Conservation (phyloP, 768 basidiomycete genomes). For the Suillus subaureus region DNA sequence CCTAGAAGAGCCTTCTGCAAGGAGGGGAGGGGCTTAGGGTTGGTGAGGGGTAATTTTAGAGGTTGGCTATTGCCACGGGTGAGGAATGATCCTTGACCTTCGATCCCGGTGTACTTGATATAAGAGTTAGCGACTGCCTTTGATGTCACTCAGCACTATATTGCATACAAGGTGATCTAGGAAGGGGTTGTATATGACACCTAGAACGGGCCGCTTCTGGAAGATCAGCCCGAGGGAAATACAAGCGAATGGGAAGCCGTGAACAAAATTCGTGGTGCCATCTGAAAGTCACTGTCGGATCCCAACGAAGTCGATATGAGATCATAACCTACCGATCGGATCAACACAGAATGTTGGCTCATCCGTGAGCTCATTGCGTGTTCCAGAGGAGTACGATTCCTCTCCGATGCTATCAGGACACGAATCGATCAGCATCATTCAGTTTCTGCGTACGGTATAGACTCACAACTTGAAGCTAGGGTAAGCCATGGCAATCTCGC, state of each 20-base stretch:
- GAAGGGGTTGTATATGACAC: constrained; percentile 94
- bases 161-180: constrained; percentile 71
- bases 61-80: constrained; percentile 49
- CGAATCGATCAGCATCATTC: background rate
- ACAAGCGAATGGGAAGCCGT: constrained; percentile 85
- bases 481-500: constrained; percentile 63
- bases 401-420: constrained; percentile 76
- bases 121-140: background rate
- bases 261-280: constrained; percentile 88
- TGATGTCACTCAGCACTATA: background rate
- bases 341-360: constrained; percentile 96
- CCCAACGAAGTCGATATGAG: background rate
- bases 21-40: constrained; percentile 63
- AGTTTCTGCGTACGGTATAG: background rate
- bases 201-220: constrained; percentile 78
- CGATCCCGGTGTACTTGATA: constrained; percentile 71
- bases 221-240: constrained; percentile 91
- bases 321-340: constrained; percentile 69
- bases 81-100: constrained; percentile 80
- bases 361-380: constrained; percentile 70
- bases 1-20: constrained; percentile 75
- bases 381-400: constrained; percentile 85
- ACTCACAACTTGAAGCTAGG: constrained; percentile 84
- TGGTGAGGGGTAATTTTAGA: constrained; percentile 65
- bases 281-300: constrained; percentile 42